phyloP scores from a whole-genome alignment of 345 rosid species.

The Lepidium aucheri region DNA sequence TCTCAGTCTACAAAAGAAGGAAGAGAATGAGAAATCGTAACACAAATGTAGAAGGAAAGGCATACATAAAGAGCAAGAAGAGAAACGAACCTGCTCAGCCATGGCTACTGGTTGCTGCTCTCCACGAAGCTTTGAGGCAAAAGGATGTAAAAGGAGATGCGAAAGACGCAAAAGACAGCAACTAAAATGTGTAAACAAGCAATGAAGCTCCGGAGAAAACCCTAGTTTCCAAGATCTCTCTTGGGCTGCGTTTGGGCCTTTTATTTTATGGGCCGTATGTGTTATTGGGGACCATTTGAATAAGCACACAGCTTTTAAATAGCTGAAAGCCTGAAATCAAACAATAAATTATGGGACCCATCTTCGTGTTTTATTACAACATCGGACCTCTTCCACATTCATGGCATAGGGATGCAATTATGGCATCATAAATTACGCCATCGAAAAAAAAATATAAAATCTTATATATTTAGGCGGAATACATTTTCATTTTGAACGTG shows the following conservation, averaged over 20 bases:
- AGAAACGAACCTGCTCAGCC: conserved; percentile 28
- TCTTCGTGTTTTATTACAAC: no score
- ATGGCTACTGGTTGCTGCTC: conserved; percentile 24
- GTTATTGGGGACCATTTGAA: no score
- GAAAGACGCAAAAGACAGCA: background rate
- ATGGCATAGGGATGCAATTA: no score
- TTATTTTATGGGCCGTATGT: background rate
- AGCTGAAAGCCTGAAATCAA: no score
- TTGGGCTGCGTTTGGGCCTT: conserved; percentile 11
- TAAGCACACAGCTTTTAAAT: no score
- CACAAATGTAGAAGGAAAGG: background rate
- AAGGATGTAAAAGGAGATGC: background rate
- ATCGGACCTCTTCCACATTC: no score
- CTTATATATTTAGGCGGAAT: no score
- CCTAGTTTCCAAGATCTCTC: conserved; percentile 12
- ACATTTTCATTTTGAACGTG: no score
- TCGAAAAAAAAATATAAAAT: no score
- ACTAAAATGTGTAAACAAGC: background rate
- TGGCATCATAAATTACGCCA: no score
- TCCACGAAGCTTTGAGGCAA: background rate
- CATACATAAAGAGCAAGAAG: background rate
- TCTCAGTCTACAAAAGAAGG: conserved; percentile 50
- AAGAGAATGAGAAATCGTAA: background rate
- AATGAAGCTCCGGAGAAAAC: conserved; percentile 6
- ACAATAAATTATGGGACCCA: no score